Evolutionary conservation across 2,329 filamentous ascomycete species (phyloP).

Genomic region (Penicillium vulpinum): DNA sequence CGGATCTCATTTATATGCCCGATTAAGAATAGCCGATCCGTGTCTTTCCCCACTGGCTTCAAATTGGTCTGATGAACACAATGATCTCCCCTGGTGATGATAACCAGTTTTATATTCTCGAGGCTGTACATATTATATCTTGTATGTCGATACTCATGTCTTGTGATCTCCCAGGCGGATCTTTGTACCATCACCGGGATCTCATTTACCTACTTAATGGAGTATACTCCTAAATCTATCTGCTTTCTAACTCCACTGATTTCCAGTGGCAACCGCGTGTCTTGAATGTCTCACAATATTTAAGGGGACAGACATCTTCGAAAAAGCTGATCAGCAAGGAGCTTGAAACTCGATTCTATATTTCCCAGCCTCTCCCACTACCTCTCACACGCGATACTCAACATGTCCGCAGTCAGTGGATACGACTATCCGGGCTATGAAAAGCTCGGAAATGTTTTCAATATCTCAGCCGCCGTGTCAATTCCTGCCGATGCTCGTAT

Average conservation of each 20-base stretch:
- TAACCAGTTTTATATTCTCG: too few species aligned
- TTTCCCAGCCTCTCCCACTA: not conserved
- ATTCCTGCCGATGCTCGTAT: not conserved
- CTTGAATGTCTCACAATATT: not conserved
- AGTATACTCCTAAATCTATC: not conserved
- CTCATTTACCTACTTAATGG: not conserved
- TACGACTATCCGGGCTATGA: not conserved
- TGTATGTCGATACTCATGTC: too few species aligned
- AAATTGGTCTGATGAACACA: too few species aligned
- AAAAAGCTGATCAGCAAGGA: not conserved
- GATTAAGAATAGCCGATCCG: not conserved
- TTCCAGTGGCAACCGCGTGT: not conserved
- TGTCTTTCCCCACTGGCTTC: too few species aligned
- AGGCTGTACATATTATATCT: too few species aligned
- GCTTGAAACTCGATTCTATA: not conserved
- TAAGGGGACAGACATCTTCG: not conserved
- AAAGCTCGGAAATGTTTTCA: not conserved
- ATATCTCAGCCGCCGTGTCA: not conserved
- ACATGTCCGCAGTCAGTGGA: not conserved
- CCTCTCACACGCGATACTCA: not conserved
- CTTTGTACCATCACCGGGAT: not conserved
- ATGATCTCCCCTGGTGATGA: too few species aligned
- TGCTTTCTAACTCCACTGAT: not conserved
- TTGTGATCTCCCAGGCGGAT: too few species aligned
- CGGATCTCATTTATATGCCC: not conserved